Conservation (phyloP, 2,329 filamentous ascomycete genomes). For the Fusarium subtropicale region DNA sequence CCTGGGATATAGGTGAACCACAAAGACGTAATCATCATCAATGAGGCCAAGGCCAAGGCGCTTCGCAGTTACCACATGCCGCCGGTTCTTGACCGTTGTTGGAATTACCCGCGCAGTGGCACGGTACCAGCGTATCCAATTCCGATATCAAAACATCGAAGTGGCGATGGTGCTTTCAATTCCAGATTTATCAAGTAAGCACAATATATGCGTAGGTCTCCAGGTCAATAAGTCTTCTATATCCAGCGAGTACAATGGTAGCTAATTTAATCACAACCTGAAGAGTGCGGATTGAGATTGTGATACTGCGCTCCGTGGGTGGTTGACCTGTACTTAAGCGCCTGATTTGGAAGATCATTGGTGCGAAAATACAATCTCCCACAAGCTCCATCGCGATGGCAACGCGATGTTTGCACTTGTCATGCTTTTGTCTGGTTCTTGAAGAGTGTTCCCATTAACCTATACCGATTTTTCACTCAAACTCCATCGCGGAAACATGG, state of each 20-base stretch:
- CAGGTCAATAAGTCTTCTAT: neutral
- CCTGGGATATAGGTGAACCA: neutral
- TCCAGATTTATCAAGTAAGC: fast-evolving
- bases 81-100: neutral
- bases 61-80: neutral
- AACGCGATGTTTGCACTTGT: neutral
- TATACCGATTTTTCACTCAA: neutral
- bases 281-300: too few relatives aligned
- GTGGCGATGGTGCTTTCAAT: neutral
- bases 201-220: neutral
- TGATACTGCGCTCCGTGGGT: too few relatives aligned
- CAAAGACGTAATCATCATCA: neutral
- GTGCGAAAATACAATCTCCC: neutral
- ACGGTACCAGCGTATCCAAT: neutral
- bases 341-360: neutral
- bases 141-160: neutral
- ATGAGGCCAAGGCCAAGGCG: neutral
- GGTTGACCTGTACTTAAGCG: neutral
- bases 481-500: neutral
- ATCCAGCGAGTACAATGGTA: too few relatives aligned
- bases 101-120: neutral
- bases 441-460: neutral
- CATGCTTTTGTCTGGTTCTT: neutral
- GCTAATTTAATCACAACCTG: fast-evolving
- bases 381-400: neutral